phyloP scores from a whole-genome alignment of 345 rosid species.

The Euphorbia lathyris region DNA sequence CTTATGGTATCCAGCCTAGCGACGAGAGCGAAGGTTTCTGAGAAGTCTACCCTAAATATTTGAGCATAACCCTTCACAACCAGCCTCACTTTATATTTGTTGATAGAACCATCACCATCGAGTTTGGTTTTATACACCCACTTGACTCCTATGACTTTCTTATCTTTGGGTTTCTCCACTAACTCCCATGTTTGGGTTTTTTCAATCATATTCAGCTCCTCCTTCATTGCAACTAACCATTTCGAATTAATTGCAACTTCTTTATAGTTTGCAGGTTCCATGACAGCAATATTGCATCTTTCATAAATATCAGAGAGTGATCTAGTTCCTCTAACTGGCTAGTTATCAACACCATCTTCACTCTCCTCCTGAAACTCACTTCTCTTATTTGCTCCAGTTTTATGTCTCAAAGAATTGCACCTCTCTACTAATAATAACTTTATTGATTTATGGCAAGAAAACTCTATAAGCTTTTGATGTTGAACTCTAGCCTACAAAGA shows the following conservation, averaged over 20 bases:
- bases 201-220: not conserved
- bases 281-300: not conserved
- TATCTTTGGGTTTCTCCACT: not conserved
- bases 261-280: not conserved
- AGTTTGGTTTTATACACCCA: not conserved
- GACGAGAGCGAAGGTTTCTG: not conserved
- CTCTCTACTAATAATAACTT: not conserved
- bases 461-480: not conserved
- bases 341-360: not conserved
- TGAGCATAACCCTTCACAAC: not conserved
- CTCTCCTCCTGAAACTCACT: not conserved
- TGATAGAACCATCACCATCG: not conserved
- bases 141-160: not conserved
- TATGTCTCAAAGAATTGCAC: not conserved
- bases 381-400: not conserved
- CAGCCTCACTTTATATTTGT: not conserved
- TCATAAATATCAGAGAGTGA: not conserved
- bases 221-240: not conserved
- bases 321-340: not conserved
- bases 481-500: not conserved
- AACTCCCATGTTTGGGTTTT: not conserved
- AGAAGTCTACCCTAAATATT: not conserved
- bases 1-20: not conserved
- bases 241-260: no score
- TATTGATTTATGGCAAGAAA: not conserved